These are phyloP conservation scores for Oryza officinalis DNA, from an alignment of 176 grass and related monocot species.

Conservation along the genomic window DNA sequence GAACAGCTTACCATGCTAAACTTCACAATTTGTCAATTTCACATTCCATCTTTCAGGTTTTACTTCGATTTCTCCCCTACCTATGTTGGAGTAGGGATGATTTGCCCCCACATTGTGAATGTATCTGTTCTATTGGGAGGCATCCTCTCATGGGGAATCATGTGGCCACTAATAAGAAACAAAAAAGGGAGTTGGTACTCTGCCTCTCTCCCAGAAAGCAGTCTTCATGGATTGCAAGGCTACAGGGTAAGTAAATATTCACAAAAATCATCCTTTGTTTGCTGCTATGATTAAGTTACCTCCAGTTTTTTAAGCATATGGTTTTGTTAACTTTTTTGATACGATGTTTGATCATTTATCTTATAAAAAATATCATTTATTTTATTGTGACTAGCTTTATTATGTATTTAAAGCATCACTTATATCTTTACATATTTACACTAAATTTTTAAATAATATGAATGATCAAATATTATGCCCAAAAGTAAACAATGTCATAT, in stretches of 20 bases:
- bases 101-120: conserved; percentile 48
- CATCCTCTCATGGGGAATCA: conserved; percentile 52
- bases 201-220: conserved; percentile 23
- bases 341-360: too few relatives aligned
- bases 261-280: not conserved
- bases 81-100: conserved; percentile 58
- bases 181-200: conserved; percentile 37
- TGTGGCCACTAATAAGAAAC: conserved; percentile 51
- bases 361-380: too few relatives aligned
- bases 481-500: too few relatives aligned
- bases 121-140: conserved; percentile 45
- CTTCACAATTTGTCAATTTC: not conserved
- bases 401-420: too few relatives aligned
- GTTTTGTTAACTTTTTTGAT: too few relatives aligned
- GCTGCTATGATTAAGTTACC: too few relatives aligned
- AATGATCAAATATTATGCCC: too few relatives aligned
- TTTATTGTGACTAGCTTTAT: too few relatives aligned
- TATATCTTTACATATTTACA: too few relatives aligned
- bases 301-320: too few relatives aligned
- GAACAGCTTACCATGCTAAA: not conserved
- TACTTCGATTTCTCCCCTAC: conserved; percentile 50
- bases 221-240: conserved; percentile 61
- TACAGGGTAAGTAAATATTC: conserved; percentile 57
- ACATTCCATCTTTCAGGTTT: conserved; percentile 22
- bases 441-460: too few relatives aligned